phyloP scores from a whole-genome alignment of 1,284 basidiomycete genomes.

The Sutorius eximius region DNA sequence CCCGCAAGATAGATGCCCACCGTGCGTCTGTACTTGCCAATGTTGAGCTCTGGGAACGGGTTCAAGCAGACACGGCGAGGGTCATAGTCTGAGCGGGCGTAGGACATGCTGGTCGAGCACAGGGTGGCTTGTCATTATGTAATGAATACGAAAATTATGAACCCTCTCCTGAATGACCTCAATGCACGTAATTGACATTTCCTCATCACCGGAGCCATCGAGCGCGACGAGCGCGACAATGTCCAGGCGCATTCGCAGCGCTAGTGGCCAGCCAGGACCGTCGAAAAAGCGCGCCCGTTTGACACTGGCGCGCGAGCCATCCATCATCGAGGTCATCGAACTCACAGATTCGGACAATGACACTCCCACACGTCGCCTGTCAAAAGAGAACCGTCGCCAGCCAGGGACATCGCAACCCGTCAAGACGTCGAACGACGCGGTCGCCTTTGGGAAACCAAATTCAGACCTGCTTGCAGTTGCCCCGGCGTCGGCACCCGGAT shows the following conservation, averaged over 20 bases:
- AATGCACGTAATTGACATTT: constrained; percentile 27
- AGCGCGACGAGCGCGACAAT: constrained; percentile 2
- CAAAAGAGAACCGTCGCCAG: not conserved
- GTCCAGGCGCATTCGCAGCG: constrained; percentile 17
- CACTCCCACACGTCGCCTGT: not conserved
- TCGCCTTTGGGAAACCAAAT: constrained; percentile 12
- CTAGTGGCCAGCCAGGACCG: constrained; percentile 20
- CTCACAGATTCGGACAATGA: constrained; percentile 32
- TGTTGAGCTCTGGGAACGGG: constrained; percentile 63
- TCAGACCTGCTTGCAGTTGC: constrained; percentile 5
- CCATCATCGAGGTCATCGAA: constrained; percentile 27
- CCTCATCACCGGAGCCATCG: constrained; percentile 30
- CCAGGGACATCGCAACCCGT: constrained; percentile 6
- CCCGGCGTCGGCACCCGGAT: constrained; percentile 7
- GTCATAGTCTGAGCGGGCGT: constrained; percentile 74
- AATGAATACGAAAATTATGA: constrained; percentile 4
- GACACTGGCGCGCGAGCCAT: constrained; percentile 1
- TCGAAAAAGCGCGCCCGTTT: constrained; percentile 18
- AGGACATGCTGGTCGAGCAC: constrained; percentile 8
- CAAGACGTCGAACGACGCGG: not conserved
- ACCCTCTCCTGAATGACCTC: not conserved
- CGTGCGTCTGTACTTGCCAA: constrained; percentile 72
- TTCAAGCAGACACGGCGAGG: constrained; percentile 82
- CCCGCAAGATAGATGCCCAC: constrained; percentile 91
- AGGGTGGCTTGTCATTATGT: constrained; percentile 12